Conservation (phyloP, 495 filamentous ascomycete genomes). For the Neurospora sp. region DNA sequence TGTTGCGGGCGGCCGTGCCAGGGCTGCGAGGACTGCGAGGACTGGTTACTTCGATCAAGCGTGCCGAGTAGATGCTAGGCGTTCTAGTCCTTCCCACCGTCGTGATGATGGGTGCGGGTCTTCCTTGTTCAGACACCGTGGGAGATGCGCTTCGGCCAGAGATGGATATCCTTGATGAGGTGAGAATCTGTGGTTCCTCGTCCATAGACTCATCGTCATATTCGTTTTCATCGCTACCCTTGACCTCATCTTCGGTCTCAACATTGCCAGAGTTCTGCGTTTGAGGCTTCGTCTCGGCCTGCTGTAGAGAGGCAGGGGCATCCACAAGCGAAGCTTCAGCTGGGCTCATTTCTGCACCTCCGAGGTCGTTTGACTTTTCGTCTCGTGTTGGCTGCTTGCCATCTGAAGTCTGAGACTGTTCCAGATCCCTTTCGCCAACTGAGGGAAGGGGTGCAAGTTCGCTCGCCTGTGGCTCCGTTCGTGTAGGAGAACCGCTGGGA, state of each 20-base stretch:
- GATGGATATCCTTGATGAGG: slow-evolving; percentile 45
- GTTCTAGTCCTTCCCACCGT: slow-evolving; percentile 29
- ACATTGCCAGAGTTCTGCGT: background rate
- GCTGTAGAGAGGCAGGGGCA: background rate
- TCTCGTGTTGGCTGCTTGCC: background rate
- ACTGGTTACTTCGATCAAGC: slow-evolving; percentile 43
- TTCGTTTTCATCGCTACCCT: slow-evolving; percentile 30
- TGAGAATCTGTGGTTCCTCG: slow-evolving; percentile 46
- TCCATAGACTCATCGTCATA: slow-evolving; percentile 34
- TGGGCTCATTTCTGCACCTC: background rate
- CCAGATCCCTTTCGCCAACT: background rate
- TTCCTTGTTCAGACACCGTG: slow-evolving; percentile 28
- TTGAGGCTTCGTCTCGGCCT: background rate
- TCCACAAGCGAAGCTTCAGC: background rate
- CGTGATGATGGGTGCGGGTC: slow-evolving; percentile 26
- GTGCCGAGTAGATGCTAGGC: slow-evolving; percentile 42
- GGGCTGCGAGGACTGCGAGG: slow-evolving; percentile 39
- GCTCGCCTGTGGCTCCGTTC: background rate
- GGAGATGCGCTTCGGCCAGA: slow-evolving; percentile 34
- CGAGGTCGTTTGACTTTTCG: background rate
- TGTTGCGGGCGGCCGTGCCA: slow-evolving; percentile 27
- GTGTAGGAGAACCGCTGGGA: slow-evolving; percentile 1
- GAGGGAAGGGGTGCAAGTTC: background rate
- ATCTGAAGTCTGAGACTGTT: background rate
- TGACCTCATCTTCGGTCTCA: slow-evolving; percentile 10